Percentiles rank a stretch among this genome's conserved stretches.
phyloP scores from a whole-genome alignment of 73 alveolate genomes.

The Tetrahymena borealis region DNA sequence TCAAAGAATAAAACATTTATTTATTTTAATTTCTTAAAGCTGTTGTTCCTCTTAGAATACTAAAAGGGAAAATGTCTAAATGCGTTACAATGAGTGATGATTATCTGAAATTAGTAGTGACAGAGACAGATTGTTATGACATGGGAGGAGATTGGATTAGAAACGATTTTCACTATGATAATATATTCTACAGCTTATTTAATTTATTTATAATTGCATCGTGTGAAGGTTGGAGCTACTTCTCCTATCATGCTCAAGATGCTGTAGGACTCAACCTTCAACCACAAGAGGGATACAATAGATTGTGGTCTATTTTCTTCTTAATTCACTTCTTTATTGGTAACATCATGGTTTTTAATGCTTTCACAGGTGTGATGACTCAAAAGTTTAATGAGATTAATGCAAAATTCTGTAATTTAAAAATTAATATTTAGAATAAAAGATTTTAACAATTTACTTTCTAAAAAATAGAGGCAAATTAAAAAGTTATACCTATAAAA shows the following conservation, averaged over 20 bases:
- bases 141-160: neutral
- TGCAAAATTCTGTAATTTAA: conserved; percentile 5
- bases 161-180: neutral
- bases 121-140: neutral
- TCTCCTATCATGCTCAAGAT: neutral
- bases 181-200: conserved; percentile 1
- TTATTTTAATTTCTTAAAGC: neutral
- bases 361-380: conserved; percentile 24
- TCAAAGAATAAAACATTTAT: neutral
- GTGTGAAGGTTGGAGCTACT: conserved; percentile 23
- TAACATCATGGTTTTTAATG: conserved; percentile 5
- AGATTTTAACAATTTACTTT: neutral
- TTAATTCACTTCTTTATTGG: conserved; percentile 19
- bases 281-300: conserved; percentile 6
- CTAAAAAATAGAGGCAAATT: neutral
- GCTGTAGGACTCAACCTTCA: conserved; percentile 15
- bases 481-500: neutral
- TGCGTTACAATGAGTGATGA: neutral
- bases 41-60: neutral
- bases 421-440: neutral
- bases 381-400: conserved; percentile 26
- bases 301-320: conserved; percentile 12
- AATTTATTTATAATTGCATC: conserved; percentile 12
- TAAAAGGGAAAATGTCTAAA: neutral
- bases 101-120: neutral